Evolutionary conservation across 2,329 filamentous ascomycete species (phyloP), one percentile per base, ranked within the genome.

Genomic region (Trichoderma sp.): DNA sequence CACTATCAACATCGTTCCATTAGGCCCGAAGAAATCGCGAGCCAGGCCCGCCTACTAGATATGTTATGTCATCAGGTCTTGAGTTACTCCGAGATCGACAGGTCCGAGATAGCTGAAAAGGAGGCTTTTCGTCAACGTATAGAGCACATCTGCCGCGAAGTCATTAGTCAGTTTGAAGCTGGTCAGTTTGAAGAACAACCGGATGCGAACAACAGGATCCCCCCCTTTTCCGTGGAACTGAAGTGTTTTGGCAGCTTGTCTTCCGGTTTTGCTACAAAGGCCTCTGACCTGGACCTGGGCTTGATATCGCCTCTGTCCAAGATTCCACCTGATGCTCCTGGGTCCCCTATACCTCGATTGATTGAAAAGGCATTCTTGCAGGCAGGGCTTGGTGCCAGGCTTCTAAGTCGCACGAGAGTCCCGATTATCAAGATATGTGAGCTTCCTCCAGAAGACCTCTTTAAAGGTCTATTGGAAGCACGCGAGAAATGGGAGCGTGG

Each of bases 201-300:
- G 3, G 82, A 81, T 32, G 78, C 82, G 21, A 74, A 81, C 5
- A 72, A 73, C 0, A 81, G 86, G 9, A 90, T 92, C 71, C 82
- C 86, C 18, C 78, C 86, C 28, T 78, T 83, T 11, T 87, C 87
- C 66, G 87, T 95, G n/a, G 85, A 89, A 68, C 84, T 97, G 15
- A 89, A 89, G 76, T 93, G 91, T 77, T 97, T 96, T 78, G 94
- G 94, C 6, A 97, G 94, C 79, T 85, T 97, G 61, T 88, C 89
- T 24, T 95, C 94, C 14, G 94, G 94, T 0, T 97, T 97, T 81
- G 95, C 93, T 4, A 94, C 93, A 12, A 92, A 92, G 76, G 89
- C 90, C n/a, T 95, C 94, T 1, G 94, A 97, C 77, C 94, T 97
- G 91, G 95, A 98, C 80, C 87, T 97, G 34, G 92, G 91, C 9